Percentiles rank a stretch among this genome's conserved stretches.
These are phyloP conservation scores for Tolypocladium inflatum DNA, from an alignment of 2,329 filamentous ascomycete genomes.

Conservation along the genomic window DNA sequence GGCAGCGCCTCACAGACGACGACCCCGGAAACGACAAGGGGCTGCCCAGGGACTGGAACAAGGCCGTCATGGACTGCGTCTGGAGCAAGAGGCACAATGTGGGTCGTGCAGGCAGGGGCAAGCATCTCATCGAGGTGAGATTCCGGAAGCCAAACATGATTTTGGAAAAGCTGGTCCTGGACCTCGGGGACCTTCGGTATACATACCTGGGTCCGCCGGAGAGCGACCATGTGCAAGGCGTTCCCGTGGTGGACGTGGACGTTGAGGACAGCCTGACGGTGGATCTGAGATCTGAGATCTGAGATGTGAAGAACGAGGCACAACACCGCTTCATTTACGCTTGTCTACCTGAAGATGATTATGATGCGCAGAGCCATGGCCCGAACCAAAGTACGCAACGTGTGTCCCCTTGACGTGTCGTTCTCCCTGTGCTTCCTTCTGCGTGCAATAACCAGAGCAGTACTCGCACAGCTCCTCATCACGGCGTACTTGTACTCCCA, in stretches of 20 bases:
- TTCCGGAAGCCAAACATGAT: constrained; percentile 23
- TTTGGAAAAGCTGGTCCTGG: constrained; percentile 26
- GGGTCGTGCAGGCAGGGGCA: constrained; percentile 11
- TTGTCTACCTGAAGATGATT: too few species aligned
- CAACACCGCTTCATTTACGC: too few species aligned
- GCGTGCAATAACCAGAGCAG: too few species aligned
- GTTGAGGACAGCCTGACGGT: constrained; percentile 2
- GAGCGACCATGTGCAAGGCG: constrained; percentile 11
- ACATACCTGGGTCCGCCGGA: constrained; percentile 26
- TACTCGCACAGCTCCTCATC: too few species aligned
- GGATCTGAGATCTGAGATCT: neutral
- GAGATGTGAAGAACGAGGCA: neutral
- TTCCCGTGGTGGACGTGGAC: neutral
- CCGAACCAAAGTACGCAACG: too few species aligned
- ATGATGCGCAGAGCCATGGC: too few species aligned
- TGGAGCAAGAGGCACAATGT: constrained; percentile 33
- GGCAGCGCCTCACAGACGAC: constrained; percentile 19
- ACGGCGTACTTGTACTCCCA: too few species aligned
- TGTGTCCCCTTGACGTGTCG: too few species aligned
- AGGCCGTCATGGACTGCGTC: constrained; percentile 37
- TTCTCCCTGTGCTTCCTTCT: too few species aligned
- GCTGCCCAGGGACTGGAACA: constrained; percentile 37
- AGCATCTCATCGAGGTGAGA: constrained; percentile 19
- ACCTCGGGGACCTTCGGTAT: constrained; percentile 19
- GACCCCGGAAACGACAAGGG: constrained; percentile 17